Conservation (phyloP, 805 yeast genomes). For the Torulaspora franciscae region DNA sequence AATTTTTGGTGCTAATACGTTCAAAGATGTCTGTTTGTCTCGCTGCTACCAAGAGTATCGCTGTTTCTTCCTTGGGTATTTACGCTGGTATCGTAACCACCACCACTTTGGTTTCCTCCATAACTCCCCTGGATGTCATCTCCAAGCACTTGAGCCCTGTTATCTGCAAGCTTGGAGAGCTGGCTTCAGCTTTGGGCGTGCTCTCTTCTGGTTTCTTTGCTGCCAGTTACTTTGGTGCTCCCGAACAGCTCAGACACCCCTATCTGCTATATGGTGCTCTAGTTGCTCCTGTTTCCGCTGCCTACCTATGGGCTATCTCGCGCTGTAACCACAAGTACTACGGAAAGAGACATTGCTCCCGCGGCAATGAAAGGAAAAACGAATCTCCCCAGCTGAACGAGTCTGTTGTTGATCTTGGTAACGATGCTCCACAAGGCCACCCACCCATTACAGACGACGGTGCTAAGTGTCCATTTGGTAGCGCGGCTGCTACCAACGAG, state of each 20-base stretch:
- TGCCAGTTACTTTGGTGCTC: slow-evolving; percentile 51
- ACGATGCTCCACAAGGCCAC: slow-evolving; percentile 13
- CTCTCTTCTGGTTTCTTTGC: slow-evolving; percentile 49
- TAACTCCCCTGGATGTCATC: slow-evolving; percentile 18
- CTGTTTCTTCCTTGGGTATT: slow-evolving; percentile 63
- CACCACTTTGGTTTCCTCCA: slow-evolving; percentile 36
- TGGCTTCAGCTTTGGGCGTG: slow-evolving; percentile 39
- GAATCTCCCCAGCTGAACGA: slow-evolving; percentile 18
- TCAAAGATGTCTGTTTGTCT: slow-evolving; percentile 14
- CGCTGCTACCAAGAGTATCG: slow-evolving; percentile 52
- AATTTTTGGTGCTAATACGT: neutral
- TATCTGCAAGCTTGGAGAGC: slow-evolving; percentile 22
- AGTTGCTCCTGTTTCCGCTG: slow-evolving; percentile 21
- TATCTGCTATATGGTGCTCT: slow-evolving; percentile 58
- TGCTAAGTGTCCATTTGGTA: slow-evolving; percentile 19
- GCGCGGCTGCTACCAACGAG: slow-evolving; percentile 12
- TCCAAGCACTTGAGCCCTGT: slow-evolving; percentile 19
- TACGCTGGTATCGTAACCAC: slow-evolving; percentile 45
- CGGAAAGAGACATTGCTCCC: neutral
- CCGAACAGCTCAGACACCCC: slow-evolving; percentile 59
- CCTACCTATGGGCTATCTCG: slow-evolving; percentile 19
- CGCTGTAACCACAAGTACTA: slow-evolving; percentile 15
- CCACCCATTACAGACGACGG: slow-evolving; percentile 11
- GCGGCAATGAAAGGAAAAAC: neutral
- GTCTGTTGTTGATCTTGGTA: slow-evolving; percentile 31